A percentile compares a stretch with the other conserved stretches of the same genome.
phyloP scores from a whole-genome alignment of 495 filamentous ascomycete species.

The Daldinia vernicosa region DNA sequence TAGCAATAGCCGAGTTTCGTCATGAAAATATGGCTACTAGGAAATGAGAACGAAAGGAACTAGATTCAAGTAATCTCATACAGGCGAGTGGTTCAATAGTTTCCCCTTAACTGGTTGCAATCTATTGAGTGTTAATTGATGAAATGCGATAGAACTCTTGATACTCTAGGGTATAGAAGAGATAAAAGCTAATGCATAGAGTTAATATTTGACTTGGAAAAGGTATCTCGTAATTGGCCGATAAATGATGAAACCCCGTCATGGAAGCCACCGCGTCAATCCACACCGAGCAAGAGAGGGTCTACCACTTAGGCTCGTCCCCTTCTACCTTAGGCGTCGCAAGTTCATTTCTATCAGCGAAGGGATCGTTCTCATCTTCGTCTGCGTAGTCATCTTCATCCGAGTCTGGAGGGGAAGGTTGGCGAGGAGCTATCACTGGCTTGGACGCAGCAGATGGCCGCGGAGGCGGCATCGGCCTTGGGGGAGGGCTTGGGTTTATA shows the following conservation, averaged over 20 bases:
- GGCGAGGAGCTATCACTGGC: conserved; percentile 49
- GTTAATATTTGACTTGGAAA: conserved; percentile 9
- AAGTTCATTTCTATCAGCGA: conserved; percentile 80
- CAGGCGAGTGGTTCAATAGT: not conserved
- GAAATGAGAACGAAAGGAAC: not conserved
- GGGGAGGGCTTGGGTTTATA: conserved; percentile 48
- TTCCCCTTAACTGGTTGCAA: not conserved
- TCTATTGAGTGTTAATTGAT: not conserved
- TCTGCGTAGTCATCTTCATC: conserved; percentile 62
- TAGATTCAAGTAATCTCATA: not conserved
- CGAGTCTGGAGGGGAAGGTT: conserved; percentile 39
- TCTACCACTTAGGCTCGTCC: conserved; percentile 63
- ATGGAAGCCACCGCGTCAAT: not conserved
- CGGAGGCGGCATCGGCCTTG: conserved; percentile 54
- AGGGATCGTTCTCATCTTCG: conserved; percentile 78
- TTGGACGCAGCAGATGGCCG: conserved; percentile 54
- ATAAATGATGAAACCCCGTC: conserved; percentile 1
- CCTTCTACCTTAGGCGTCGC: conserved; percentile 66
- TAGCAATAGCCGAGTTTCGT: not conserved
- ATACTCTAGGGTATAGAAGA: not conserved
- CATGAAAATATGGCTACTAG: not conserved
- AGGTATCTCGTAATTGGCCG: conserved; percentile 27
- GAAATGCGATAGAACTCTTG: not conserved
- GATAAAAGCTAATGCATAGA: not conserved
- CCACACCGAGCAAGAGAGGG: not conserved